Evolutionary conservation across 495 filamentous ascomycete species (phyloP).

Genomic region (Hypoxylon perforatum): DNA sequence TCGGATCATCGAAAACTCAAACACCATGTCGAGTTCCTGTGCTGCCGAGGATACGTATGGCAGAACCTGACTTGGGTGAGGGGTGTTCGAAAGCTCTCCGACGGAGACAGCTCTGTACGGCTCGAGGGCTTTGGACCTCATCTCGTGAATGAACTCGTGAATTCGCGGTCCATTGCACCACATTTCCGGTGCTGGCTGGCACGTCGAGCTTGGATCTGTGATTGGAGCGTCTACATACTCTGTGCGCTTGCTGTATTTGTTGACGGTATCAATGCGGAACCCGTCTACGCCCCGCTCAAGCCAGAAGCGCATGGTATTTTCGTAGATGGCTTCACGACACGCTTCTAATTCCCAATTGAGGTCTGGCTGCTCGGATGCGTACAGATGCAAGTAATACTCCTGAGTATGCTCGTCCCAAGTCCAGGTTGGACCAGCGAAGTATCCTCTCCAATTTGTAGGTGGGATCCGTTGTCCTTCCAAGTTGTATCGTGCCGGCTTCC

Average conservation of each 20-base stretch:
- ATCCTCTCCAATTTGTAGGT: constrained; percentile 76
- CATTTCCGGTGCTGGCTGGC: constrained; percentile 61
- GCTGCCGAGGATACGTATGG: constrained; percentile 67
- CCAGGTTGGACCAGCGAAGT: constrained; percentile 70
- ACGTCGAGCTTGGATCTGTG: constrained; percentile 50
- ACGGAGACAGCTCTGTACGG: constrained; percentile 76
- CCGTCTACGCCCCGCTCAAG: constrained; percentile 73
- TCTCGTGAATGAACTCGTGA: constrained; percentile 72
- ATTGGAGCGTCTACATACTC: constrained; percentile 71
- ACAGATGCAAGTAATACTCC: constrained; percentile 79
- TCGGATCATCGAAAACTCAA: constrained; percentile 75
- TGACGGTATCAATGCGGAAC: constrained; percentile 76
- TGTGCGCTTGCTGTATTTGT: constrained; percentile 70
- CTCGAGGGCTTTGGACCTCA: constrained; percentile 70
- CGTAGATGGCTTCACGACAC: constrained; percentile 71
- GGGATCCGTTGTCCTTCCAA: constrained; percentile 69
- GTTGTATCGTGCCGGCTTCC: constrained; percentile 70
- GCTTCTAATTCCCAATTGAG: constrained; percentile 78
- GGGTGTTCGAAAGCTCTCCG: constrained; percentile 75
- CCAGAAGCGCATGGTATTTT: constrained; percentile 76
- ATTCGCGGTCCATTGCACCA: constrained; percentile 74
- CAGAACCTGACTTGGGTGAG: constrained; percentile 67
- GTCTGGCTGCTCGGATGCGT: constrained; percentile 73
- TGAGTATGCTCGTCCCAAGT: constrained; percentile 70
- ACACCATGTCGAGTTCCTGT: constrained; percentile 78